Base-by-base conservation (phyloP, 1,284 basidiomycete species). In the Leccinum subrobustum region DNA sequence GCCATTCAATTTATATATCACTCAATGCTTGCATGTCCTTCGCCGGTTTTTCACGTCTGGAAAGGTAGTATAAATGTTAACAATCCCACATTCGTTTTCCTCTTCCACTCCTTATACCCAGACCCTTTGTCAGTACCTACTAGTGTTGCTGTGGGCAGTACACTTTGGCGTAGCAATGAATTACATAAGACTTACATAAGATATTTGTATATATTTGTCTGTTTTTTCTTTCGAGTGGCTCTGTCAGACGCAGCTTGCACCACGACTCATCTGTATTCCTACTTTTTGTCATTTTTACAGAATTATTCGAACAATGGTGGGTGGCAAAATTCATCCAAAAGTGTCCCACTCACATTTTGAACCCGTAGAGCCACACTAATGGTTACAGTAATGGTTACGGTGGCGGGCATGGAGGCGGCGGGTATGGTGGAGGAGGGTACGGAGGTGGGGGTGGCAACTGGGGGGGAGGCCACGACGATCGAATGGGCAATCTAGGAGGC, bases 401-500 rank as follows among this genome's bases (percentile, higher is more conserved):
- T 57, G 67, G 70, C 11, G 67, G 76, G 9, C 14, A 25, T 16
- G 48, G 42, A 18, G 42, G 48, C n/a, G 51, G 51, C 16, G 51
- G 51, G 16, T 31, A 52, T 31, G 27, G 51, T 52, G 51, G 51
- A 9, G 51, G 51, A 27, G 75, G 77, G 2, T 74, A 79, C 4
- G 67, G 70, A 6, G 71, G 74, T 8, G 62, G 71, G 5, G 71
- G 76, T 20, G 72, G 75, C 8, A 78, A 79, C 39, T 78, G 80
- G 50, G 78, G 81, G 9, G 81, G 83, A 44, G 42, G 42, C 18
- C 76, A 81, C 12, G 79, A 82, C 31, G 79, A 83, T 50, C 68
- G 63, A 14, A 74, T 71, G 70, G 82, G 86, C 8, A 80, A 86
- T 74, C 86, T 99, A 54, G 96, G 97, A 52, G 87, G 89, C 58